These are phyloP conservation scores for Collybiopsis luxurians DNA, from an alignment of 768 basidiomycete species.

Conservation along the genomic window DNA sequence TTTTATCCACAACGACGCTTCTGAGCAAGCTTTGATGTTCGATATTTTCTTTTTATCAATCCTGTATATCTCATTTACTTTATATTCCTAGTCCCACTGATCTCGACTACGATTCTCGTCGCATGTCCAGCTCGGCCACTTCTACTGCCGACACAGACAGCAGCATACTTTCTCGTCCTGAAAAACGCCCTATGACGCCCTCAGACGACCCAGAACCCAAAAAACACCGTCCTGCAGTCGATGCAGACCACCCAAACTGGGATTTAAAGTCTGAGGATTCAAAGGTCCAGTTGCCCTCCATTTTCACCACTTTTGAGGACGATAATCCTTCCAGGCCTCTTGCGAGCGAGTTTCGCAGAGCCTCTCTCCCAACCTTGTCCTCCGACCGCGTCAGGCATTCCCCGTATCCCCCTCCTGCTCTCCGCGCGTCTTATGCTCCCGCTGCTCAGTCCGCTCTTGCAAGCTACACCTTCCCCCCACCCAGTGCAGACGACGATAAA, in stretches of 20 bases:
- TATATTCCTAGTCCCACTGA: slow-evolving; percentile 35
- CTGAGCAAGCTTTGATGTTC: slow-evolving; percentile 46
- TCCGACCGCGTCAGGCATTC: slow-evolving; percentile 56
- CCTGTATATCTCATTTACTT: background rate
- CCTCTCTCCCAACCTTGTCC: slow-evolving; percentile 61
- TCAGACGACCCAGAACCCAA: slow-evolving; percentile 48
- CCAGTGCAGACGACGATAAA: slow-evolving; percentile 35
- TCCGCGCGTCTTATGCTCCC: slow-evolving; percentile 48
- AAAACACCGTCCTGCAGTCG: slow-evolving; percentile 35
- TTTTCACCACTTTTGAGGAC: slow-evolving; percentile 69
- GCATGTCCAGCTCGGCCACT: slow-evolving; percentile 77
- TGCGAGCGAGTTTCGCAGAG: slow-evolving; percentile 51
- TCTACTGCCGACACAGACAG: slow-evolving; percentile 69
- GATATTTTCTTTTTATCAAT: slow-evolving; percentile 12
- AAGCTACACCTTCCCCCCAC: slow-evolving; percentile 59
- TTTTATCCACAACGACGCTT: slow-evolving; percentile 42
- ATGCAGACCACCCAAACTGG: slow-evolving; percentile 36
- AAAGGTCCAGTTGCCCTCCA: slow-evolving; percentile 72
- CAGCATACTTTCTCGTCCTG: slow-evolving; percentile 53
- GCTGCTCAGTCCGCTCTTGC: slow-evolving; percentile 27
- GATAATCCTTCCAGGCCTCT: slow-evolving; percentile 30
- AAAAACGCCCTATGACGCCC: slow-evolving; percentile 60
- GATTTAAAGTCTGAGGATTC: slow-evolving; percentile 36
- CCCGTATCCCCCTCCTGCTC: slow-evolving; percentile 51
- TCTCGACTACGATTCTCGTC: slow-evolving; percentile 58